Conservation (phyloP, 768 basidiomycete genomes). For the Sarcomyxa edulis region DNA sequence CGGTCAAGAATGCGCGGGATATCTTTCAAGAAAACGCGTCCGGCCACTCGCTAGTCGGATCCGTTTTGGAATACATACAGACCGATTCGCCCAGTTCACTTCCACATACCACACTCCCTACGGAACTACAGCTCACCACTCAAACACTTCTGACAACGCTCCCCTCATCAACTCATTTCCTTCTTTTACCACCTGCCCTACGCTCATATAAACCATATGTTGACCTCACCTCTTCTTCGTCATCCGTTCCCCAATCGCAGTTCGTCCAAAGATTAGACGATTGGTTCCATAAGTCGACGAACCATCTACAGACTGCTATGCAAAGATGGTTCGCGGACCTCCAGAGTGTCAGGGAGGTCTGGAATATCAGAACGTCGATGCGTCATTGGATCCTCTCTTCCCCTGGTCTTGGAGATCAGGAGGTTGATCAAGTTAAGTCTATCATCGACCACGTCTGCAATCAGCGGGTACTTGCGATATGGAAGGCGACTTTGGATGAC, state of each 20-base stretch:
- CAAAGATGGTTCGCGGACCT: slow-evolving; percentile 56
- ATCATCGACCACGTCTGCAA: slow-evolving; percentile 52
- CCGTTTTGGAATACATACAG: slow-evolving; percentile 60
- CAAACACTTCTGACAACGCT: slow-evolving; percentile 61
- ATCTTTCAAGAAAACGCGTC: slow-evolving; percentile 44
- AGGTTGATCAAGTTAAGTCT: slow-evolving; percentile 36
- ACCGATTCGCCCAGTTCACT: slow-evolving; percentile 30
- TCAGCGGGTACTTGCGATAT: slow-evolving; percentile 51
- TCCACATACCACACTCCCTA: slow-evolving; percentile 26
- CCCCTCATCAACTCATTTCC: slow-evolving; percentile 81
- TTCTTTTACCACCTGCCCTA: slow-evolving; percentile 67
- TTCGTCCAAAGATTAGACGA: slow-evolving; percentile 43
- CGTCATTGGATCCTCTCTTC: slow-evolving; percentile 36
- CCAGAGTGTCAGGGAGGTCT: slow-evolving; percentile 59
- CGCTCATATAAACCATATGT: slow-evolving; percentile 83
- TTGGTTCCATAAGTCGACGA: slow-evolving; percentile 60
- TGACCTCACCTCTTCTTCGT: slow-evolving; percentile 57
- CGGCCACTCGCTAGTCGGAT: slow-evolving; percentile 42
- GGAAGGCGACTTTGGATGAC: slow-evolving; percentile 42
- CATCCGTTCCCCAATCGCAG: slow-evolving; percentile 37
- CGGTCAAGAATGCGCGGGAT: slow-evolving; percentile 48
- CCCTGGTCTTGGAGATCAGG: slow-evolving; percentile 40
- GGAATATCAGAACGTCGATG: slow-evolving; percentile 57
- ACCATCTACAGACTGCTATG: slow-evolving; percentile 38
- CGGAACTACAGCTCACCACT: slow-evolving; percentile 60